Evolutionary conservation across 1,139 yeast genomes (phyloP).

Genomic region (Scheffersomyces titani): DNA sequence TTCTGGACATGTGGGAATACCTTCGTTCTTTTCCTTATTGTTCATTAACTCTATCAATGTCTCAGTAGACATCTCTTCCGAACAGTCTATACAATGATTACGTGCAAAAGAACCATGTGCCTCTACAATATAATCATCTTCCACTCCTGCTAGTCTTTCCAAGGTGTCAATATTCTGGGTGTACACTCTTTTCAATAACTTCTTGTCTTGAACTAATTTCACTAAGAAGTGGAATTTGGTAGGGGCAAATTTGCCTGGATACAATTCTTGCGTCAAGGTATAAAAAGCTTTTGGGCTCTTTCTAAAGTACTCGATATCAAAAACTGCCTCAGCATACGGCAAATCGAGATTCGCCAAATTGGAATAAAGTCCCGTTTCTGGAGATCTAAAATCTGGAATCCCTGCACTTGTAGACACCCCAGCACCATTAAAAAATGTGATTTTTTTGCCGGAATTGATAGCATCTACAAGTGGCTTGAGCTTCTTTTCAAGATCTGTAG

Average conservation of each 20-base stretch:
- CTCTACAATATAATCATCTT: constrained; percentile 66
- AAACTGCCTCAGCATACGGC: constrained; percentile 95
- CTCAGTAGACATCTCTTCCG: constrained; percentile 51
- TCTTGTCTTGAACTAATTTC: constrained; percentile 63
- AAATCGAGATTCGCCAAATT: constrained; percentile 72
- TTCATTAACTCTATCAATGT: constrained; percentile 47
- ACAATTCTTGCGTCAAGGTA: constrained; percentile 77
- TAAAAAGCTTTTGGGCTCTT: constrained; percentile 82
- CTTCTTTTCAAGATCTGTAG: neutral
- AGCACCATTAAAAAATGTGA: constrained; percentile 74
- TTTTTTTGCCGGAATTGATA: constrained; percentile 21
- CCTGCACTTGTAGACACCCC: constrained; percentile 94
- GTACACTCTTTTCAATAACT: constrained; percentile 65
- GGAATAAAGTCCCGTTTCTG: constrained; percentile 86
- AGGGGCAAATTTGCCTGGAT: constrained; percentile 85
- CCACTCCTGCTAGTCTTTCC: constrained; percentile 81
- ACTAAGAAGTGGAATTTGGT: constrained; percentile 78
- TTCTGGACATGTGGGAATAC: constrained; percentile 50
- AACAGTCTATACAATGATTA: constrained; percentile 81
- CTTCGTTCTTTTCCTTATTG: constrained; percentile 25
- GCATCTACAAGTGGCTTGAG: constrained; percentile 12
- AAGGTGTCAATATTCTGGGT: constrained; percentile 93
- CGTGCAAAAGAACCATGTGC: constrained; percentile 94
- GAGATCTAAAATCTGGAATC: constrained; percentile 92
- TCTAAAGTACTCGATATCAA: constrained; percentile 79